Percentiles rank a stretch among this genome's conserved stretches.
These are phyloP conservation scores for Metschnikowia proteae DNA, from an alignment of 805 yeast species.

Conservation along the genomic window DNA sequence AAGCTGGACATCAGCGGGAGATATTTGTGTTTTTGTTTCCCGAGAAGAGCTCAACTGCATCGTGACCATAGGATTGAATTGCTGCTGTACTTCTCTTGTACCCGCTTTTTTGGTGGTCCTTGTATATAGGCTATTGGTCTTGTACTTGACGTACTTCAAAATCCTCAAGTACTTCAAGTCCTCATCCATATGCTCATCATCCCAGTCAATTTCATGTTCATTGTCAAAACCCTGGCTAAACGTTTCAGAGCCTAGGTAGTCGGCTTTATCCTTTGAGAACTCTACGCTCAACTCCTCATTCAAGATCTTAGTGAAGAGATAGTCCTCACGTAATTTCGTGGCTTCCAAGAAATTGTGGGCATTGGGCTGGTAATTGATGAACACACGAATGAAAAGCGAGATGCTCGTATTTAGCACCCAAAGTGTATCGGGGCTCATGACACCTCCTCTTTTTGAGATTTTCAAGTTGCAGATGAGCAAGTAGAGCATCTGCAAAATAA, in stretches of 20 bases:
- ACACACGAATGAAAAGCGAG: slow-evolving; percentile 33
- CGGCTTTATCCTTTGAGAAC: slow-evolving; percentile 28
- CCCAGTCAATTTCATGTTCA: slow-evolving; percentile 43
- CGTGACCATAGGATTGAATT: slow-evolving; percentile 7
- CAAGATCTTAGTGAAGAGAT: slow-evolving; percentile 34
- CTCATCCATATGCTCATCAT: slow-evolving; percentile 46
- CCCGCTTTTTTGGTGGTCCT: neutral
- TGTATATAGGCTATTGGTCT: slow-evolving; percentile 17
- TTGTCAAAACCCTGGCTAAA: slow-evolving; percentile 24
- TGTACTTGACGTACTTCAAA: slow-evolving; percentile 40
- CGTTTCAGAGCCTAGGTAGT: slow-evolving; percentile 1
- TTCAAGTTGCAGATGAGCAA: slow-evolving; percentile 39
- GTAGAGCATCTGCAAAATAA: slow-evolving; percentile 41
- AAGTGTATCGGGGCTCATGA: slow-evolving; percentile 16
- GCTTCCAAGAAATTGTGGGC: slow-evolving; percentile 11
- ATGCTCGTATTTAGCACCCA: slow-evolving; percentile 19
- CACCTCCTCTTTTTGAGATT: slow-evolving; percentile 27
- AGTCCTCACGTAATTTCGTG: slow-evolving; percentile 27
- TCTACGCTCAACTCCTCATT: slow-evolving; percentile 40
- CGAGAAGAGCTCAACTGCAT: slow-evolving; percentile 7
- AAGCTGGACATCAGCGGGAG: slow-evolving; percentile 2
- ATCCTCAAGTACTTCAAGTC: slow-evolving; percentile 42
- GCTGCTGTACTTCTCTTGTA: neutral
- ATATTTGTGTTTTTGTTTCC: neutral
- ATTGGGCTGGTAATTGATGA: slow-evolving; percentile 34